A percentile compares a stretch with the other conserved stretches of the same genome.
phyloP scores from a whole-genome alignment of 2,329 filamentous ascomycete genomes.

The Stagonosporopsis chrysanthemi region DNA sequence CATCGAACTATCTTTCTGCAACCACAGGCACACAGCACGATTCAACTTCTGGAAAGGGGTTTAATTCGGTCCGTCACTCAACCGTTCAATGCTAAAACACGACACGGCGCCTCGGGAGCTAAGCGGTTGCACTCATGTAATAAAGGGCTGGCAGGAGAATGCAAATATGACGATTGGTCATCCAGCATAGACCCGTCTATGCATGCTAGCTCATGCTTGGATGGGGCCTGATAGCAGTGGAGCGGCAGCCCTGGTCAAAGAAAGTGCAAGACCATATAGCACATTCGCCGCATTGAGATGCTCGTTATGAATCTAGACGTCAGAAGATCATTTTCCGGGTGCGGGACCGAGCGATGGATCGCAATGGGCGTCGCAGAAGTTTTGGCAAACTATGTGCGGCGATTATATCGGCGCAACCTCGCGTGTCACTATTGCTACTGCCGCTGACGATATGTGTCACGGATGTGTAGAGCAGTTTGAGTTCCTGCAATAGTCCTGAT shows the following conservation, averaged over 20 bases:
- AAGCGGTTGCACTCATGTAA: neutral
- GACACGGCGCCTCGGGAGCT: conserved; percentile 19
- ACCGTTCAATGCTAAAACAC: conserved; percentile 3
- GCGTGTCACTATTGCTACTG: neutral
- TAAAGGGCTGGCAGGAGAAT: neutral
- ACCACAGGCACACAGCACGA: neutral
- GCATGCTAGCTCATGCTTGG: neutral
- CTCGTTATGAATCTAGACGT: neutral
- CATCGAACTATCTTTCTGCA: conserved; percentile 9
- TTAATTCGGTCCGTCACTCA: conserved; percentile 11
- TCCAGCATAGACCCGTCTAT: neutral
- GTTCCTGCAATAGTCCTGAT: neutral
- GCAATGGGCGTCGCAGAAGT: neutral
- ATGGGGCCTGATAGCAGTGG: neutral
- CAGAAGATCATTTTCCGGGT: neutral
- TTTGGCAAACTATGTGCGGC: neutral
- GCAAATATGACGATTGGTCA: neutral
- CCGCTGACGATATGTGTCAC: neutral
- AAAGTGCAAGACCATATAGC: neutral
- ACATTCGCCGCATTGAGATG: neutral
- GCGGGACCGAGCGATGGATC: neutral
- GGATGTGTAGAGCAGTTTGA: neutral
- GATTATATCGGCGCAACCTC: conserved; percentile 1
- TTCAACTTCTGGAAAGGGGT: conserved; percentile 15
- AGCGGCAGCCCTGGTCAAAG: neutral